These are phyloP conservation scores for Syncephalastrum racemosum DNA, from an alignment of 371 early-diverging fungal species.

Conservation along the genomic window DNA sequence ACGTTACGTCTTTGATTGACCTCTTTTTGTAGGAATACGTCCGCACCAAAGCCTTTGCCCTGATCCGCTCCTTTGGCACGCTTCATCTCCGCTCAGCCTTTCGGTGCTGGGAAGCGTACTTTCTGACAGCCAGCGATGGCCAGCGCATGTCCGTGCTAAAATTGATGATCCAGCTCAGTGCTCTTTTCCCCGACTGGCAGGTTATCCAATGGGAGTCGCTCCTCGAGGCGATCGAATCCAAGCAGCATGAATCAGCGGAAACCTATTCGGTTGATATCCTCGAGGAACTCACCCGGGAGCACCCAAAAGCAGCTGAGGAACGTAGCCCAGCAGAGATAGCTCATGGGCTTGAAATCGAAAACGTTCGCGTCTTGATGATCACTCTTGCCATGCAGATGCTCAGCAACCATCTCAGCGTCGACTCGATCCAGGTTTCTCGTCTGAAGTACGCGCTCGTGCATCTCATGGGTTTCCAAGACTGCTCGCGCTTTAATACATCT, in stretches of 20 bases:
- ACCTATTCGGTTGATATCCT: conserved; percentile 26
- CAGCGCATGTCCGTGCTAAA: conserved; percentile 39
- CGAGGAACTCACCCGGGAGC: conserved; percentile 10
- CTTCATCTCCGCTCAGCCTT: conserved; percentile 49
- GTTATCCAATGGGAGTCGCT: conserved; percentile 56
- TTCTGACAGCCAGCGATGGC: conserved; percentile 39
- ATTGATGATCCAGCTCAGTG: conserved; percentile 50
- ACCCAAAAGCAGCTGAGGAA: background rate
- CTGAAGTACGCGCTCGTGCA: conserved; percentile 43
- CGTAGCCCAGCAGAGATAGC: background rate
- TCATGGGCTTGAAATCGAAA: conserved; percentile 34
- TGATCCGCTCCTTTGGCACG: conserved; percentile 44
- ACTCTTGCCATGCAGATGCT: conserved; percentile 54
- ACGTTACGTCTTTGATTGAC: background rate
- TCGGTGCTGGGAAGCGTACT: conserved; percentile 60
- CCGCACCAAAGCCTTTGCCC: conserved; percentile 45
- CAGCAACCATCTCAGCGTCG: conserved; percentile 42
- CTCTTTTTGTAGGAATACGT: conserved; percentile 45
- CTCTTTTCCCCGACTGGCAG: conserved; percentile 55
- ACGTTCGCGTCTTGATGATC: conserved; percentile 43
- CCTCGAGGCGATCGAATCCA: conserved; percentile 41
- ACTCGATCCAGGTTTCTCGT: conserved; percentile 32
- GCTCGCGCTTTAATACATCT: conserved; percentile 28
- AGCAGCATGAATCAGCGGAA: conserved; percentile 17
- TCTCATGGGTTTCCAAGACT: conserved; percentile 44